Percentiles rank a stretch among this genome's conserved stretches.
These are phyloP conservation scores for Botryotinia narcissicola DNA, from an alignment of 2,329 filamentous ascomycete genomes.

Conservation along the genomic window DNA sequence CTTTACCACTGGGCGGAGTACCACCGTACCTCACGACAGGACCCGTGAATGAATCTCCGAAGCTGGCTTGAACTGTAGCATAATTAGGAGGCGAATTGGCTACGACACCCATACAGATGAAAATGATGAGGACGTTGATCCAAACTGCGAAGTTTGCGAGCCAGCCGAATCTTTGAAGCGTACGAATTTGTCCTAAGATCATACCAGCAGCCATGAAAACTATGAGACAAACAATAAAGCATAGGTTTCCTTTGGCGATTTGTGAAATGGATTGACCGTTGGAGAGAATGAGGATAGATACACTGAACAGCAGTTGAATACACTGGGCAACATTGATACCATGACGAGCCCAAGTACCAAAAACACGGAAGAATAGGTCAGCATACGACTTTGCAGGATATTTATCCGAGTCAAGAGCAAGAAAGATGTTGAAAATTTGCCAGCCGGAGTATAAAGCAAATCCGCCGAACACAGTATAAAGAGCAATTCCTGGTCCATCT, in stretches of 20 bases:
- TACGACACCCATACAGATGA: constrained; percentile 38
- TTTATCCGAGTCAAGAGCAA: constrained; percentile 28
- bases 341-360: constrained; percentile 27
- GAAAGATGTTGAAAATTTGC: constrained; percentile 27
- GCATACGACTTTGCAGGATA: constrained; percentile 30
- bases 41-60: background rate
- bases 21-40: background rate
- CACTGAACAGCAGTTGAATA: constrained; percentile 26
- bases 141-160: constrained; percentile 36
- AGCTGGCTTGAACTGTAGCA: constrained; percentile 35
- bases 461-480: constrained; percentile 30
- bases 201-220: constrained; percentile 35
- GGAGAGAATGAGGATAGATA: constrained; percentile 28
- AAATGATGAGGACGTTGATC: constrained; percentile 36
- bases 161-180: constrained; percentile 34
- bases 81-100: constrained; percentile 36
- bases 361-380: constrained; percentile 30
- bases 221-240: constrained; percentile 33
- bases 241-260: constrained; percentile 27
- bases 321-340: constrained; percentile 27
- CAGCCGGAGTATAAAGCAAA: constrained; percentile 31
- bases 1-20: constrained; percentile 15
- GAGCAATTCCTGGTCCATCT: constrained; percentile 27
- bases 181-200: constrained; percentile 36
- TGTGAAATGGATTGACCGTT: constrained; percentile 28